Evolutionary conservation across 2,329 filamentous ascomycete species (phyloP).

Genomic region (Exophiala viscosa): DNA sequence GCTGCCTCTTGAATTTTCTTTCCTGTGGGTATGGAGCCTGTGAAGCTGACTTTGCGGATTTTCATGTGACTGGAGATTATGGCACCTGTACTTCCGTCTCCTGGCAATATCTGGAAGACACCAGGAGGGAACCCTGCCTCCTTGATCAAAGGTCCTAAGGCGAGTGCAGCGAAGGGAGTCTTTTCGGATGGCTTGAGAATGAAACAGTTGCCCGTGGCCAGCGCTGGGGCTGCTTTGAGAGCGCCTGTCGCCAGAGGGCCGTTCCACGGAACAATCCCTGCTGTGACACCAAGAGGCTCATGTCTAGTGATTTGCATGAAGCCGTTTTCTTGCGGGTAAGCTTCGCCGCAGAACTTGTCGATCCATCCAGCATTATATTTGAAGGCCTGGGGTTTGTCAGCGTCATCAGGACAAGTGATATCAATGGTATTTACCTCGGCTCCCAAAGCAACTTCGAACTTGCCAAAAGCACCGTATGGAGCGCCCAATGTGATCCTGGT

Average conservation of each 20-base stretch:
- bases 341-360: constrained; percentile 40
- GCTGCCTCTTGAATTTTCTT: constrained; percentile 32
- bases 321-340: constrained; percentile 44
- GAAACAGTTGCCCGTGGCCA: constrained; percentile 66
- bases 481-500: constrained; percentile 46
- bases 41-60: constrained; percentile 36
- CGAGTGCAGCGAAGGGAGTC: constrained; percentile 50
- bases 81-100: constrained; percentile 58
- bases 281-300: constrained; percentile 39
- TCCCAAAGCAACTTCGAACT: constrained; percentile 39
- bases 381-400: background rate
- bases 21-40: constrained; percentile 32
- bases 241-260: constrained; percentile 33
- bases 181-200: constrained; percentile 65
- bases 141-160: constrained; percentile 46
- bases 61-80: constrained; percentile 32
- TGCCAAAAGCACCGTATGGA: constrained; percentile 58
- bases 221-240: constrained; percentile 55
- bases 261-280: constrained; percentile 59
- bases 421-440: constrained; percentile 31
- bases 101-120: constrained; percentile 56
- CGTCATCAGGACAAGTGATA: constrained; percentile 25
- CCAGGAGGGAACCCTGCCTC: constrained; percentile 55
- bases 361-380: constrained; percentile 38
- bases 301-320: constrained; percentile 41